Percentiles rank a stretch among this genome's conserved stretches.
Conservation (phyloP, 306 rosid species). For the Citrullus amarus region DNA sequence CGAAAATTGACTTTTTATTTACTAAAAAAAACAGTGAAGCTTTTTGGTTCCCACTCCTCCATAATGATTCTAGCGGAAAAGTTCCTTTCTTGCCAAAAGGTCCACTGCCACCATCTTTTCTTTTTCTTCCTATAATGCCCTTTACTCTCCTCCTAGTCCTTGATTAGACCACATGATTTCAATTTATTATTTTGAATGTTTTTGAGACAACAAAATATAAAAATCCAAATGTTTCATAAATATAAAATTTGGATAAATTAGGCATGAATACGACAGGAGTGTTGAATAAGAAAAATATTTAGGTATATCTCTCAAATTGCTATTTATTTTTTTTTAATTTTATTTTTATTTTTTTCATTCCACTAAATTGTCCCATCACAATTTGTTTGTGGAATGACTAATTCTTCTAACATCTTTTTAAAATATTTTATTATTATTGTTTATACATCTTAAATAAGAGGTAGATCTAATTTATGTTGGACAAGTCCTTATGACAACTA, state of each 20-base stretch:
- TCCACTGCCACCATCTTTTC: background rate
- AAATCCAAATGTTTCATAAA: background rate
- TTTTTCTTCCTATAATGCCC: background rate
- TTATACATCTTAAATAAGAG: no score
- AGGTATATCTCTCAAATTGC: no score
- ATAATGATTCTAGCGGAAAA: background rate
- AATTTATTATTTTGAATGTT: background rate
- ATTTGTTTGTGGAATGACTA: no score
- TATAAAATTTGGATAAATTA: background rate
- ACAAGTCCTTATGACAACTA: no score
- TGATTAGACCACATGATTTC: background rate
- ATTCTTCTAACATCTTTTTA: no score
- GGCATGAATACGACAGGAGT: no score
- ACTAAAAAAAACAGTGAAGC: background rate
- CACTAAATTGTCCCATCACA: no score
- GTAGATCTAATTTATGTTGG: no score
- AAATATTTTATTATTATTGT: no score
- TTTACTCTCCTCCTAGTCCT: background rate
- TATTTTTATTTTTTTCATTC: no score
- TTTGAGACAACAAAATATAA: background rate
- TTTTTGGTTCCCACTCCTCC: background rate
- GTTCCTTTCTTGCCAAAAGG: background rate
- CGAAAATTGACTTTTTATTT: background rate
- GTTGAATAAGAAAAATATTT: no score
- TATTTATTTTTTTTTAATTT: no score